These are phyloP conservation scores for Aspergillus fumigatiaffinis DNA, from an alignment of 2,329 filamentous ascomycete genomes.

Conservation along the genomic window DNA sequence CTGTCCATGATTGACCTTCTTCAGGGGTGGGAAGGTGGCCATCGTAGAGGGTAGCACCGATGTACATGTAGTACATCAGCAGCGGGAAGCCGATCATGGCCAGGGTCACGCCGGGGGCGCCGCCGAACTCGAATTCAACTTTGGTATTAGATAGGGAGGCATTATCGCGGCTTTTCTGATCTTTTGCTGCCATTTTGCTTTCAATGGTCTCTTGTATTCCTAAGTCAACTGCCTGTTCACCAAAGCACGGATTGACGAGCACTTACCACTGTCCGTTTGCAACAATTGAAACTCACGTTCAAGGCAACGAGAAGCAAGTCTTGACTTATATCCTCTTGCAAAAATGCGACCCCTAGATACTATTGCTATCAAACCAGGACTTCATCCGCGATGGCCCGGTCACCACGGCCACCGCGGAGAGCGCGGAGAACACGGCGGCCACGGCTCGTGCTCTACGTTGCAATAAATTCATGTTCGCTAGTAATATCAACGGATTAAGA, in stretches of 20 bases:
- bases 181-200: neutral
- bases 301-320: neutral
- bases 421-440: conserved; percentile 6
- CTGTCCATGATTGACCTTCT: conserved; percentile 58
- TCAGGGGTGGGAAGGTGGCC: conserved; percentile 69
- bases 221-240: neutral
- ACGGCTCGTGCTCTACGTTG: no score
- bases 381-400: conserved; percentile 4
- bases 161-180: neutral
- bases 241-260: neutral
- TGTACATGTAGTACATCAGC: conserved; percentile 99
- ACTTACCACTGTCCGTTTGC: neutral
- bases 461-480: no score
- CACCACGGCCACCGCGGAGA: conserved; percentile 7
- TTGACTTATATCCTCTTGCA: neutral
- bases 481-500: no score
- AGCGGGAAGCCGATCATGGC: conserved; percentile 89
- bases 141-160: neutral
- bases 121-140: conserved; percentile 70
- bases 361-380: neutral
- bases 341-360: no score
- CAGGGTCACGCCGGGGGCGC: conserved; percentile 66
- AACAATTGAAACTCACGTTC: neutral
- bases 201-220: neutral
- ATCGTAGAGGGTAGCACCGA: conserved; percentile 86